A percentile compares a stretch with the other conserved stretches of the same genome.
Evolutionary conservation across 2,329 filamentous ascomycete species (phyloP).

Genomic region (Ophiostoma novo-ulmi): DNA sequence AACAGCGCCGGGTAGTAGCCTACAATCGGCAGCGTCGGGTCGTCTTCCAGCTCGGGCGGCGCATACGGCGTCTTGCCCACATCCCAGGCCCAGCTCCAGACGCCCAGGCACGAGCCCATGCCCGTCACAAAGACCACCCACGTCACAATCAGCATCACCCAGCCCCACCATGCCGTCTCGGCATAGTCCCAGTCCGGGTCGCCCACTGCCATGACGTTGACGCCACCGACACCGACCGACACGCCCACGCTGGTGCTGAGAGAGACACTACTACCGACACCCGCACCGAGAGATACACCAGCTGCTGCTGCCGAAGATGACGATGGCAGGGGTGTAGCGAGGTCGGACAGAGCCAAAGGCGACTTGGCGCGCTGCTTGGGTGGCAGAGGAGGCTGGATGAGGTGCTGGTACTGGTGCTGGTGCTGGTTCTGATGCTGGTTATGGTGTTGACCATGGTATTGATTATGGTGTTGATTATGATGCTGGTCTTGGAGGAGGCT

Average conservation of each 20-base stretch:
- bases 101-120: conserved; percentile 89
- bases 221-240: conserved; percentile 36
- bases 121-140: conserved; percentile 96
- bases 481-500: conserved; percentile 16
- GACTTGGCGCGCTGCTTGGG: conserved; percentile 47
- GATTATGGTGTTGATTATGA: conserved; percentile 1
- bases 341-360: conserved; percentile 49
- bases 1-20: conserved; percentile 96
- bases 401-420: conserved; percentile 30
- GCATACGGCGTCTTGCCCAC: conserved; percentile 94
- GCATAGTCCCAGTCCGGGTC: conserved; percentile 77
- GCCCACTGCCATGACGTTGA: conserved; percentile 29
- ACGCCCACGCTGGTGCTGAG: conserved; percentile 1
- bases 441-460: conserved; percentile 26
- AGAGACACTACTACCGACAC: not conserved
- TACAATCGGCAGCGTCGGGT: conserved; percentile 88
- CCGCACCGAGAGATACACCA: not conserved
- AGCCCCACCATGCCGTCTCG: conserved; percentile 97
- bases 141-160: conserved; percentile 83
- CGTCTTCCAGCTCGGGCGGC: conserved; percentile 89
- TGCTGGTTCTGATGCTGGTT: conserved; percentile 33
- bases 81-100: conserved; percentile 99
- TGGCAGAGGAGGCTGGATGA: conserved; percentile 38
- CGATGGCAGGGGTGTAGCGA: conserved; percentile 44
- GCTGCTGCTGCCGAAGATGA: conserved; percentile 36